Evolutionary conservation across 2,329 filamentous ascomycete species (phyloP), one percentile per base, ranked within the genome.

Genomic region (Arthrobotrys sphaeroides): DNA sequence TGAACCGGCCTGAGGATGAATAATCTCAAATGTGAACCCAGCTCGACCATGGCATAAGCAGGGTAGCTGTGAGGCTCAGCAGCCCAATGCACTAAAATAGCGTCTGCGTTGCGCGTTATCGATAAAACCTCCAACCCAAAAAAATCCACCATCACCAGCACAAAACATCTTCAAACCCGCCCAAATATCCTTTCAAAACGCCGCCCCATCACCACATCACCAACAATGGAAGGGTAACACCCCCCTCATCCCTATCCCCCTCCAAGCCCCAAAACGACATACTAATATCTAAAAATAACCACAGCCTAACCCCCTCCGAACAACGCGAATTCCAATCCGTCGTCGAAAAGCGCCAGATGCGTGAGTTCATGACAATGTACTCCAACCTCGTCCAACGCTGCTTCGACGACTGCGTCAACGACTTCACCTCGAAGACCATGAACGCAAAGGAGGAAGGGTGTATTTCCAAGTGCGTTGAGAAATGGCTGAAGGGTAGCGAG

Each of bases 301-400:
- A 60, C 80, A 91, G 89, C 80, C 90, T 96, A 82, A 92, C 88
- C 80, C 83, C 87, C 81, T 84, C 89, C 81, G 94, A 98, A 87
- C 92, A 96, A 86, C 91, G 92, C 85, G 92, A 95, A 87, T 91
- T 99, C 82, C 91, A 96, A 84, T 85, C 89, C 85, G 93, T 95
- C 84, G 94, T 99, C 89, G 93, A 98, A 86, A 91, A 92, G 85
- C 96, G 95, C 85, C 95, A 99, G 85, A 92, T 99, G 87, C 97
- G 97, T 86, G 94, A 98, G 83, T 98, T 99, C 83, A 97, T 98
- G 90, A 91, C 89, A 81, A 95, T 98, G 87, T 80, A 92, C 87
- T 68, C 38, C 68, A 75, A 51, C 61, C 60, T 60, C 59, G 31
- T 74, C 53, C 70, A 53, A 70, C 88, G 90, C 85, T 99, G 95